Percentiles rank a stretch among this genome's conserved stretches.
Evolutionary conservation across 208 protist species (phyloP).

Genomic region (Crithidia acanthocephali): DNA sequence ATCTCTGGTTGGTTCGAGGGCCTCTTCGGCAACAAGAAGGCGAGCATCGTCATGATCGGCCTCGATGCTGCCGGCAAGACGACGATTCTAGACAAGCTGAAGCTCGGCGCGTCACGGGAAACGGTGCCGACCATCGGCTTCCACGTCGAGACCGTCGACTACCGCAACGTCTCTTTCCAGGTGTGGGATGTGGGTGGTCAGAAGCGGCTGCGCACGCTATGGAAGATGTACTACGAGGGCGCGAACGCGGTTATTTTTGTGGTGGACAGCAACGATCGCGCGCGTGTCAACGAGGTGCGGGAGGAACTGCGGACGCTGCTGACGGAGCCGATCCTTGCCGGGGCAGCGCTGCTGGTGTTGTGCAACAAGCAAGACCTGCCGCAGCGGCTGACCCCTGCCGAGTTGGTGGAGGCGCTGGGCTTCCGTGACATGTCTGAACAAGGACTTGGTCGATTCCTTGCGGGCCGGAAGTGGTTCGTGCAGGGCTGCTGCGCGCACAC

Average conservation of each 20-base stretch:
- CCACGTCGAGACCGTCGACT: slow-evolving; percentile 98
- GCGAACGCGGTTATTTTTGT: slow-evolving; percentile 95
- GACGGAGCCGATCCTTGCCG: slow-evolving; percentile 78
- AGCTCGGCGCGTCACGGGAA: slow-evolving; percentile 95
- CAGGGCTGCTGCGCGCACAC: slow-evolving; percentile 95
- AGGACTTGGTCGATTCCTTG: slow-evolving; percentile 43
- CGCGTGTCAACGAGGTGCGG: slow-evolving; percentile 76
- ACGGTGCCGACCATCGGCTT: slow-evolving; percentile 99
- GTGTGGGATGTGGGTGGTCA: slow-evolving; percentile 98
- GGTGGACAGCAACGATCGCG: slow-evolving; percentile 93
- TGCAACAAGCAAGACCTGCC: slow-evolving; percentile 97
- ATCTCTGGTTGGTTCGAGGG: slow-evolving; percentile 65
- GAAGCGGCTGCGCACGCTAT: slow-evolving; percentile 95
- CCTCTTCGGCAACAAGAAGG: slow-evolving; percentile 92
- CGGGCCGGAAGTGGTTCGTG: slow-evolving; percentile 91
- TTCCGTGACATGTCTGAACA: slow-evolving; percentile 41
- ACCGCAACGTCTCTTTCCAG: slow-evolving; percentile 98
- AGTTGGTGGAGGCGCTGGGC: slow-evolving; percentile 66
- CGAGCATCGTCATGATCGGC: slow-evolving; percentile 95
- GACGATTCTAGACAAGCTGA: slow-evolving; percentile 98
- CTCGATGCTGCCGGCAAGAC: slow-evolving; percentile 98
- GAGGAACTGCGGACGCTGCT: slow-evolving; percentile 85
- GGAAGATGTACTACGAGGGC: slow-evolving; percentile 98
- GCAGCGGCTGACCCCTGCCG: slow-evolving; percentile 54
- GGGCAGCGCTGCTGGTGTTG: slow-evolving; percentile 91